phyloP scores from a whole-genome alignment of 495 filamentous ascomycete species.

The Talaromyces nanjingensis region DNA sequence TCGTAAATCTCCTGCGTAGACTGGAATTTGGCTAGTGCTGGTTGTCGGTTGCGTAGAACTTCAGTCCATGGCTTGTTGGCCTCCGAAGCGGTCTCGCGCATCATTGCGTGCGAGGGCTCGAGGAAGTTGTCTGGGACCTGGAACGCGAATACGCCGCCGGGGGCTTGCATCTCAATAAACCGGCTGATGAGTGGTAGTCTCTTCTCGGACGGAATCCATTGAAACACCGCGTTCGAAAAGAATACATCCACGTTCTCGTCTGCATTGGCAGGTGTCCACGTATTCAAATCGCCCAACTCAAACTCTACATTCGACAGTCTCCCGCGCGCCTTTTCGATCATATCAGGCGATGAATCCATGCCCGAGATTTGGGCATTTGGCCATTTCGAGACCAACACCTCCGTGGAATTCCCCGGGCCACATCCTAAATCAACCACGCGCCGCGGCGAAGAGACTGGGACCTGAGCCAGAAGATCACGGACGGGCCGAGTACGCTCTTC shows the following conservation, averaged over 20 bases:
- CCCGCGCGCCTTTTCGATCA: slow-evolving; percentile 40
- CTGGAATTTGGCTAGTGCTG: slow-evolving; percentile 42
- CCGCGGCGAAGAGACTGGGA: slow-evolving; percentile 25
- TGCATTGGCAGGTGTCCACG: slow-evolving; percentile 22
- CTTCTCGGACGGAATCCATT: slow-evolving; percentile 39
- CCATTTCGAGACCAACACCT: slow-evolving; percentile 33
- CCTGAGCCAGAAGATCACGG: slow-evolving; percentile 36
- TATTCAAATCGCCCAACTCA: slow-evolving; percentile 27
- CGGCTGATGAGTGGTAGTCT: slow-evolving; percentile 36
- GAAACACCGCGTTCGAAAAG: slow-evolving; percentile 50
- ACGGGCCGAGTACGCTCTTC: slow-evolving; percentile 37
- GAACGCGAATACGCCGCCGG: slow-evolving; percentile 44
- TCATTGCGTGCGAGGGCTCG: slow-evolving; percentile 41
- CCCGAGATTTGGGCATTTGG: slow-evolving; percentile 38
- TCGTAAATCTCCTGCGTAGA: slow-evolving; percentile 38
- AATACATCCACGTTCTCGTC: slow-evolving; percentile 31
- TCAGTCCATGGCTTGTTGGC: slow-evolving; percentile 28
- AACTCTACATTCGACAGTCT: slow-evolving; percentile 28
- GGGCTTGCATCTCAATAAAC: slow-evolving; percentile 27
- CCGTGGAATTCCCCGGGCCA: slow-evolving; percentile 49
- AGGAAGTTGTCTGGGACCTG: slow-evolving; percentile 47
- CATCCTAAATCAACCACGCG: slow-evolving; percentile 48
- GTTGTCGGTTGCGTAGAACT: slow-evolving; percentile 17
- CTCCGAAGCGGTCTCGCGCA: slow-evolving; percentile 35
- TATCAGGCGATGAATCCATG: slow-evolving; percentile 47